Evolutionary conservation across 208 protist species (phyloP).

Genomic region (Tritrichomonas musculus): DNA sequence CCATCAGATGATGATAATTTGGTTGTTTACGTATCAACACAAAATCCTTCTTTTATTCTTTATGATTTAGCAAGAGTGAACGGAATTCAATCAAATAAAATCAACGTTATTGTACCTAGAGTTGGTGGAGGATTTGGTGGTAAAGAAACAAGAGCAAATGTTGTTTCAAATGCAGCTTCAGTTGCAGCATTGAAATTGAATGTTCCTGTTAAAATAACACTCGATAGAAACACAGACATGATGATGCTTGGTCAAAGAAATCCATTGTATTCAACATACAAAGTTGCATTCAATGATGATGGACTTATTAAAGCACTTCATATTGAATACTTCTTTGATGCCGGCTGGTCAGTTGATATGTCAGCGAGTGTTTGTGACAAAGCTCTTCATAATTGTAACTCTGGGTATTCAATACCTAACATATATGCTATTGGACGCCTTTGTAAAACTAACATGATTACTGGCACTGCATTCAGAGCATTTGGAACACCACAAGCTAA

Average conservation of each 20-base stretch:
- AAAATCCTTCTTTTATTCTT: slow-evolving; percentile 70
- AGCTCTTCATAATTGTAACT: slow-evolving; percentile 65
- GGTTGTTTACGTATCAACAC: slow-evolving; percentile 57
- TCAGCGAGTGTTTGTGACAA: slow-evolving; percentile 53
- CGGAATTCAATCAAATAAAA: slow-evolving; percentile 41
- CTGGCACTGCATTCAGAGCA: slow-evolving; percentile 70
- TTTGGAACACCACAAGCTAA: slow-evolving; percentile 68
- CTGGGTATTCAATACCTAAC: slow-evolving; percentile 64
- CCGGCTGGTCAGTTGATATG: slow-evolving; percentile 60
- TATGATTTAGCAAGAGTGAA: slow-evolving; percentile 24
- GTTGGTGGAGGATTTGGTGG: slow-evolving; percentile 79
- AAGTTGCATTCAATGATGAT: slow-evolving; percentile 53
- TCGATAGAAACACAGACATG: slow-evolving; percentile 68
- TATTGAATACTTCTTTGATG: slow-evolving; percentile 56
- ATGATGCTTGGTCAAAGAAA: slow-evolving; percentile 55
- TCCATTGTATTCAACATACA: slow-evolving; percentile 61
- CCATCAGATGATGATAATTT: slow-evolving; percentile 61
- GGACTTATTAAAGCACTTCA: slow-evolving; percentile 52
- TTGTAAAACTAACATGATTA: slow-evolving; percentile 63
- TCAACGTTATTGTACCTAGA: slow-evolving; percentile 51
- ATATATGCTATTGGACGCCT: slow-evolving; percentile 46
- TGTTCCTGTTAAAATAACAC: slow-evolving; percentile 54
- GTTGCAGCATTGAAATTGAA: slow-evolving; percentile 56
- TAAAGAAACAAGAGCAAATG: slow-evolving; percentile 65
- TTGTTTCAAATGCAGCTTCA: slow-evolving; percentile 51